Evolutionary conservation across 345 rosid species (phyloP), one percentile per base, ranked within the genome.

Genomic region (Gossypium australe): DNA sequence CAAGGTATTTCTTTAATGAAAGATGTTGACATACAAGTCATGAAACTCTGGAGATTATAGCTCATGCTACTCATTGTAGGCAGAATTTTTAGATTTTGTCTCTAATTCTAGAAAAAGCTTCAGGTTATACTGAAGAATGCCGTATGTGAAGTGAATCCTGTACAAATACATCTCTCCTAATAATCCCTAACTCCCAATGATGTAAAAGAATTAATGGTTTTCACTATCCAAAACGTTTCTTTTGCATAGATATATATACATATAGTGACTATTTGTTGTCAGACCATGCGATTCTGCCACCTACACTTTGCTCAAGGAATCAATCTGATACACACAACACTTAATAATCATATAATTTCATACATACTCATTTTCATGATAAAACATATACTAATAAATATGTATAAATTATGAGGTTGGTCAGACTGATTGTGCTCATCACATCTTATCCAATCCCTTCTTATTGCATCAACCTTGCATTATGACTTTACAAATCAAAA

Each of bases 211-310:
- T 55, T 17, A 52, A 14, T 52, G 58, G 11, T 53, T 55, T 56
- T 56, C 25, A 9, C 11, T 11, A 20, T 56, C 60, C 60, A 56
- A 56, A 56, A 56, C 60, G 18, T 57, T 17, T 57, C 12, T 57
- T 63, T 63, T 38, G 7, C 20, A 34, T 62, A 34, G 7, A 11
- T 11, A 1, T 14, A 13, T 12, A 4, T 27, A 27, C 2, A 27
- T 27, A 27, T 27, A 27, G 29, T 29, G 45, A 51, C 17, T 64
- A 10, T n/a, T 43, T 7, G 2, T 43, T 16, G 67, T 63, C 67
- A 63, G 67, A 17, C 67, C 20, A 64, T 17, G 68, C 67, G 64
- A 59, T 59, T 59, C 27, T 5, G 17, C 67, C 47, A 63, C 67
- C 44, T 20, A 34, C 38, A 11, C 63, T 59, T 59, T 56, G 64